Evolutionary conservation across 768 basidiomycete species (phyloP), one percentile per base, ranked within the genome.

Genomic region (Calvatia gigantea): DNA sequence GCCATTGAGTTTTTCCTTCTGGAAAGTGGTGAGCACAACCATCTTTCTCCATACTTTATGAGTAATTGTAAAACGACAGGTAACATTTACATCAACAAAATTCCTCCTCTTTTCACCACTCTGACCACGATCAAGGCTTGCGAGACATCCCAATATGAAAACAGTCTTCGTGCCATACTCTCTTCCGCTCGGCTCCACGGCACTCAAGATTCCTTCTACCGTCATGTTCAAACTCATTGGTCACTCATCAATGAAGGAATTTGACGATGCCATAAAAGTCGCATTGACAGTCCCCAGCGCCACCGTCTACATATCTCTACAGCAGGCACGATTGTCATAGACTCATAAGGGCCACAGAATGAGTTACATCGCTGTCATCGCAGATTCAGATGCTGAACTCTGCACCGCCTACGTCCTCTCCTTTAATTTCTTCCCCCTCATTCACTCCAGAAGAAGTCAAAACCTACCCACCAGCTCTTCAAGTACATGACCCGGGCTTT

Each of bases 61-160:
- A n/a, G 49, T 32, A 51, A 54, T 45, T 8, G 28, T 39, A n/a
- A 28, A n/a, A 23, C 11, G 17, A 4, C 61, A 95, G 94, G 89
- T 11, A 69, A 76, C 0, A 79, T 98, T 1, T 84, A 85, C 56
- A 81, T 99, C 60, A 99, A 99, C 70, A 97, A 99, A 73, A 96
- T 99, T 58, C 97, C 97, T 0, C 97, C 97, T 11, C 83, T 15
- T 95, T 96, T 1, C 97, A 99, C 69, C 98, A 98, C 73, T 98
- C 95, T 7, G 97, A 96, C 0, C 97, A 99, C 95, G 27, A 98
- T 98, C 65, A 97, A 98, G 73, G 94, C 96, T 0, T 98, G 94
- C 69, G 79, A 92, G 62, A 91, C 94, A 2, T 98, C 96, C 2
- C 97, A 98, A 72, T 99, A 91, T 72, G 93, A 94, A 69, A 97